Base-by-base conservation (phyloP, 176 grass and related monocot genomes). In the Alloteropsis semialata region DNA sequence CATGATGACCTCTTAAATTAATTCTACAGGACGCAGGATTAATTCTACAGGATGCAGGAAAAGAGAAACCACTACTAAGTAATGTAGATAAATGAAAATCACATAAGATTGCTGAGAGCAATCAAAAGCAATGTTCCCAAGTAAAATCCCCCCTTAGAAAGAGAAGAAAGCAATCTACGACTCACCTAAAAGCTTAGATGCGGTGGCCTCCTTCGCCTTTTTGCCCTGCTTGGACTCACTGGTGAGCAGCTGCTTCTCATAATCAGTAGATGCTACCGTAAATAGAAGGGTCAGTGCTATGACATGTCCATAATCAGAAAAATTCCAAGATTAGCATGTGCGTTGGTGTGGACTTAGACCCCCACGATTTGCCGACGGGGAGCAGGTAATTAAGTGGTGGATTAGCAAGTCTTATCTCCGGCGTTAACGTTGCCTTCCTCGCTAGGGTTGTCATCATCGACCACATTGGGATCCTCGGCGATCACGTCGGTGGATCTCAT, bases 161-260 rank as follows among this genome's bases (percentile, higher is more conserved):
- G n/a, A n/a, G n/a, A n/a, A n/a, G n/a, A n/a, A n/a, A n/a, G n/a
- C n/a, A n/a, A n/a, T n/a, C n/a, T n/a, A 81, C 29, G 28, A 46
- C 83, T 72, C 78, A 86, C 88, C 88, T 72, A 85, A 81, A 56
- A 29, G 34, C 44, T n/a, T 54, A 55, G 88, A 77, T 76, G 63
- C 17, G 18, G 78, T 27, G 37, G 74, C 5, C 68, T 17, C 55
- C 27, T 69, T 65, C 37, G 54, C 48, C 70, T 29, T 33, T 39
- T 29, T 81, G 65, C 79, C 21, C 16, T 66, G 78, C 38, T 86
- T 56, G 18, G 83, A 83, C 29, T 86, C 78, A 14, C 83, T 65
- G 39, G 68, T 59, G 43, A 65, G 88, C 28, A 77, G 13, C 45
- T 78, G 50, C 28, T 72, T 69, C 71, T 81, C 82, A 3, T 84